Evolutionary conservation across 1,284 basidiomycete genomes (phyloP).

Genomic region (Termitomyces sp.): DNA sequence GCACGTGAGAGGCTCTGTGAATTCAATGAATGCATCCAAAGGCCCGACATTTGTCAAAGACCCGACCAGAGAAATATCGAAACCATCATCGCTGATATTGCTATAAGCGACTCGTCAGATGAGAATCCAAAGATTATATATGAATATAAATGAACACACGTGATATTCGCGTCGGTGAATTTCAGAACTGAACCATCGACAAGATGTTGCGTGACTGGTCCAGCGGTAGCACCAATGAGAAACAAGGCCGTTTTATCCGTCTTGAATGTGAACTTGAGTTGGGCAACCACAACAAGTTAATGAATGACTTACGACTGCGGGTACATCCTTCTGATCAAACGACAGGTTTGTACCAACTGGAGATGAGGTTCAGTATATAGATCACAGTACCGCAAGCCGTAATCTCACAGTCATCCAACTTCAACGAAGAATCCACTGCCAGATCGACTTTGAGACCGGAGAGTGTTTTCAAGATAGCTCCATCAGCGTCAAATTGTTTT

Average conservation of each 20-base stretch:
- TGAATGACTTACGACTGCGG: constrained; percentile 44
- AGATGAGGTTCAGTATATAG: neutral
- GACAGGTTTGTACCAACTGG: constrained; percentile 54
- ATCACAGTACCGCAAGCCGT: neutral
- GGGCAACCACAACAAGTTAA: neutral
- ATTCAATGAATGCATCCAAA: constrained; percentile 60
- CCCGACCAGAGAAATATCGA: constrained; percentile 54
- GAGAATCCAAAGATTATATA: constrained; percentile 8
- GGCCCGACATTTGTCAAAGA: constrained; percentile 60
- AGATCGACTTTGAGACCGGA: constrained; percentile 56
- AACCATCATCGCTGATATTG: constrained; percentile 55
- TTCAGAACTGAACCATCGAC: constrained; percentile 55
- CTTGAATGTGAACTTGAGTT: constrained; percentile 23
- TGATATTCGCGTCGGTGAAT: constrained; percentile 62
- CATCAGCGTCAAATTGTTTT: constrained; percentile 55
- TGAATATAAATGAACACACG: constrained; percentile 32
- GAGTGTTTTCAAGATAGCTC: constrained; percentile 60
- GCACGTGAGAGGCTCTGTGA: constrained; percentile 50
- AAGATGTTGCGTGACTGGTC: constrained; percentile 62
- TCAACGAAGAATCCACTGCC: constrained; percentile 43
- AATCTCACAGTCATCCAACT: constrained; percentile 54
- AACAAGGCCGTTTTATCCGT: constrained; percentile 64
- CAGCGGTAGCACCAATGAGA: constrained; percentile 65
- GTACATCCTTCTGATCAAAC: constrained; percentile 61
- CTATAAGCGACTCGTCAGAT: constrained; percentile 23